Conservation (phyloP, 2,329 filamentous ascomycete species). For the Ambrosiella cleistominuta region DNA sequence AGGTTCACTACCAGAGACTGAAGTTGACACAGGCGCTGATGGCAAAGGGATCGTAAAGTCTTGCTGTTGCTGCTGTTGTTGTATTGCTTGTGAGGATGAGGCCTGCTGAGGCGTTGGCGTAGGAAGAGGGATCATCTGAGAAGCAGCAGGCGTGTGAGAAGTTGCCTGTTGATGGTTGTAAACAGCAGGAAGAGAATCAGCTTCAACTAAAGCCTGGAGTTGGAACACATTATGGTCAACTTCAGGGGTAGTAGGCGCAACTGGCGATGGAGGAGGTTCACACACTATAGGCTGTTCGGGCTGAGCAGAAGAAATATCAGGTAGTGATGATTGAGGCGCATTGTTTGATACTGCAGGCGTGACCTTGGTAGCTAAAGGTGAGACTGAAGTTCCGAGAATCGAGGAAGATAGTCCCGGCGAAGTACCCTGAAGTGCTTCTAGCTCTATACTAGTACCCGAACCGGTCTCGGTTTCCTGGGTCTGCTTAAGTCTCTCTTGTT, state of each 20-base stretch:
- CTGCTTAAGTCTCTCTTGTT: constrained; percentile 21
- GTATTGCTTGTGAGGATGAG: not conserved
- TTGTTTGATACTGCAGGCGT: not conserved
- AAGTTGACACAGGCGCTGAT: not conserved
- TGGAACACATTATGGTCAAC: constrained; percentile 5
- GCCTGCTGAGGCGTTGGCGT: not conserved
- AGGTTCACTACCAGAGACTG: not conserved
- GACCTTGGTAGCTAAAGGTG: not conserved
- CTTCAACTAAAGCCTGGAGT: constrained; percentile 9
- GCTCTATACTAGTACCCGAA: not conserved
- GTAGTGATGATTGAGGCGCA: not conserved
- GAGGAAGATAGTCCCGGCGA: not conserved
- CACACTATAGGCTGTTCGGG: not conserved
- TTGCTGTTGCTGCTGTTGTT: not conserved
- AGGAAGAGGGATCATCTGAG: not conserved
- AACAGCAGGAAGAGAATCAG: constrained; percentile 2
- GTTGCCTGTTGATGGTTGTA: not conserved
- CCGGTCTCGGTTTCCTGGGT: not conserved
- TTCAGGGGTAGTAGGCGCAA: not conserved
- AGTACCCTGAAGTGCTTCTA: not conserved
- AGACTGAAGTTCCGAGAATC: not conserved
- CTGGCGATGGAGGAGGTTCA: not conserved
- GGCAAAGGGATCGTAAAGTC: constrained; percentile 11
- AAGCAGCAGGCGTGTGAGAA: not conserved
- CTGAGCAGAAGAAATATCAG: not conserved